A percentile compares a stretch with the other conserved stretches of the same genome.
These are phyloP conservation scores for Coemansia guatemalensis DNA, from an alignment of 192 early-diverging fungal genomes.

Conservation along the genomic window DNA sequence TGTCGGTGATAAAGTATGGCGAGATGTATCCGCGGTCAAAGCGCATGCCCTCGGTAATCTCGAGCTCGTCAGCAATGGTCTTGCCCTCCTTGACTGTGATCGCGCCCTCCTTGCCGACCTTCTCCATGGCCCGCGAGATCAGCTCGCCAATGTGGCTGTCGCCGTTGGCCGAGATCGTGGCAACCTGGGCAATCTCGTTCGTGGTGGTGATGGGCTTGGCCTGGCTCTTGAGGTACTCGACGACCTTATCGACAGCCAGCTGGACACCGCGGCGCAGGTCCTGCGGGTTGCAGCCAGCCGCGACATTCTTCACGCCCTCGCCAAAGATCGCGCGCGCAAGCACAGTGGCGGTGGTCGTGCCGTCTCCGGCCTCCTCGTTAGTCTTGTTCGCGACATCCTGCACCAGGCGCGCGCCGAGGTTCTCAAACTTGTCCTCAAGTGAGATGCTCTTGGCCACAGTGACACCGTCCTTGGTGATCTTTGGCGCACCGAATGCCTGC, in stretches of 20 bases:
- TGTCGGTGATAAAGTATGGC: slow-evolving; percentile 99
- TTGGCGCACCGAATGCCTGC: slow-evolving; percentile 95
- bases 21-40: slow-evolving; percentile 99
- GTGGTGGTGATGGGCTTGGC: slow-evolving; percentile 90
- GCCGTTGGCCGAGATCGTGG: slow-evolving; percentile 99
- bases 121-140: slow-evolving; percentile 99
- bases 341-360: slow-evolving; percentile 99
- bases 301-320: slow-evolving; percentile 99
- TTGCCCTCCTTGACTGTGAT: slow-evolving; percentile 99
- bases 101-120: slow-evolving; percentile 99
- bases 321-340: slow-evolving; percentile 97
- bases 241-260: slow-evolving; percentile 89
- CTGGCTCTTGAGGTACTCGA: slow-evolving; percentile 90
- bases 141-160: slow-evolving; percentile 94
- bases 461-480: slow-evolving; percentile 99
- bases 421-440: slow-evolving; percentile 98
- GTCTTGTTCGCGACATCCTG: slow-evolving; percentile 99
- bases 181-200: slow-evolving; percentile 97
- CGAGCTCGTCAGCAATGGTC: slow-evolving; percentile 98
- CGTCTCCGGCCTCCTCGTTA: slow-evolving; percentile 99
- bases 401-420: slow-evolving; percentile 95
- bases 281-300: slow-evolving; percentile 99
- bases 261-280: slow-evolving; percentile 95
- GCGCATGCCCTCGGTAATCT: slow-evolving; percentile 99
- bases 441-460: slow-evolving; percentile 98